Base-by-base conservation (phyloP, 148 eudicot species). In the Agrostemma githago region DNA sequence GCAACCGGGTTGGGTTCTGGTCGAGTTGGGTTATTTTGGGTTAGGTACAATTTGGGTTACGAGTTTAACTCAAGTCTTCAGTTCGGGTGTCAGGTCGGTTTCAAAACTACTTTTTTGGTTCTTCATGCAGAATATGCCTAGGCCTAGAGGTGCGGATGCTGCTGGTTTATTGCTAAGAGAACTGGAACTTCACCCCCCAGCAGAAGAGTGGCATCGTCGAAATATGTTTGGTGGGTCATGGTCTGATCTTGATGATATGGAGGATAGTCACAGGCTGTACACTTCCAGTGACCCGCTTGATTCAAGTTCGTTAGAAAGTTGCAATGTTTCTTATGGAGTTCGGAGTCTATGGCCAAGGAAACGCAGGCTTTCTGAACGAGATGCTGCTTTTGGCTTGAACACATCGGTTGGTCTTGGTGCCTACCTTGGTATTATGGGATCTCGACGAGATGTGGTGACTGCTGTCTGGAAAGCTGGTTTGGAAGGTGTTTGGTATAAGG, bases 81-180 rank as follows among this genome's bases (percentile, higher is more conserved):
- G 34, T 26, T 26, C 34, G 34, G 34, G 34, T 26, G 34, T 26
- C 0, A 26, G 34, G 34, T 26, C 34, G 34, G 34, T 26, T 26
- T 26, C 34, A 26, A 26, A 26, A 0, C 34, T 0, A 26, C 34
- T 26, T 26, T 26, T 26, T 26, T 26, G 34, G 34, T 11, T 40
- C 71, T 39, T 16, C 39, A 8, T 79, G 80, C 83, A 95, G 98
- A 88, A 92, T 86, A 95, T 95, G 97, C 98, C 98, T 41, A 86
- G 98, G 76, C 98, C 98, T 76, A 88, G 93, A 78, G 98, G 98
- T 77, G 98, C 98, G n/a, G 98, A 95, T 73, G 97, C 97, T 68
- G 98, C 98, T 71, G 98, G 97, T 37, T 77, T 95, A 71, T 83
- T 95, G 71, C 88, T 95, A 58, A 90, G 98, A 16, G 98, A 95